Percentiles rank a stretch among this genome's conserved stretches.
Evolutionary conservation across 805 yeast genomes (phyloP).

Genomic region (Candida piceae): DNA sequence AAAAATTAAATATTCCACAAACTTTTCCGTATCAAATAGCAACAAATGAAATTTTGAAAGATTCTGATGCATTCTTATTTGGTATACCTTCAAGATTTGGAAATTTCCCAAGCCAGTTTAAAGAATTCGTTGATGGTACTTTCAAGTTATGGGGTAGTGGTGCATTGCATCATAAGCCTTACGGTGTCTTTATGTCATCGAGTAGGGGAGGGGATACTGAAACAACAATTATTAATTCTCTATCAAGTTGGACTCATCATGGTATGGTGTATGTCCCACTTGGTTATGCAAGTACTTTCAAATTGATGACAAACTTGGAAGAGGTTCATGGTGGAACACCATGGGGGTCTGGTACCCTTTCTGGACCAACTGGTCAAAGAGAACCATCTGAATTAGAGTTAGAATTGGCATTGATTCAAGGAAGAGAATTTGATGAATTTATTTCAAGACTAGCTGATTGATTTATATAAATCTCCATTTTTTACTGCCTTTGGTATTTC

Average conservation of each 20-base stretch:
- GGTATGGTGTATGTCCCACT: slow-evolving; percentile 75
- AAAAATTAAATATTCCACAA: slow-evolving; percentile 59
- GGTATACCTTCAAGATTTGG: slow-evolving; percentile 84
- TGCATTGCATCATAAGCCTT: slow-evolving; percentile 65
- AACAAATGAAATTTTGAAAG: slow-evolving; percentile 45
- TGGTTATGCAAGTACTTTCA: slow-evolving; percentile 61
- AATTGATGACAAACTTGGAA: slow-evolving; percentile 47
- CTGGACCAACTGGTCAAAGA: slow-evolving; percentile 75
- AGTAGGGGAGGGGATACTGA: slow-evolving; percentile 79
- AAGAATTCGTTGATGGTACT: slow-evolving; percentile 70
- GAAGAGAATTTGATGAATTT: slow-evolving; percentile 51
- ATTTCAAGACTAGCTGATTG: neutral
- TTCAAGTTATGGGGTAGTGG: slow-evolving; percentile 76
- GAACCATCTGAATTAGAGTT: slow-evolving; percentile 58
- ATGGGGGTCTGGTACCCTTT: slow-evolving; percentile 83
- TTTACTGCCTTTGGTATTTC: too few relatives aligned
- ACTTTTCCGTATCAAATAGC: slow-evolving; percentile 57
- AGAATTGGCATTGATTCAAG: slow-evolving; percentile 63
- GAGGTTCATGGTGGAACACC: slow-evolving; percentile 80
- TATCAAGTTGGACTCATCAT: slow-evolving; percentile 65
- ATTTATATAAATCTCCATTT: too few relatives aligned
- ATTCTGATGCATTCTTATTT: slow-evolving; percentile 69
- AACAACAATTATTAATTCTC: slow-evolving; percentile 51
- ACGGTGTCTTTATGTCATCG: slow-evolving; percentile 66
- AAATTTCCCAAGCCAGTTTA: slow-evolving; percentile 69